Evolutionary conservation across 2,329 filamentous ascomycete genomes (phyloP).

Genomic region (Myriangium duriaei): DNA sequence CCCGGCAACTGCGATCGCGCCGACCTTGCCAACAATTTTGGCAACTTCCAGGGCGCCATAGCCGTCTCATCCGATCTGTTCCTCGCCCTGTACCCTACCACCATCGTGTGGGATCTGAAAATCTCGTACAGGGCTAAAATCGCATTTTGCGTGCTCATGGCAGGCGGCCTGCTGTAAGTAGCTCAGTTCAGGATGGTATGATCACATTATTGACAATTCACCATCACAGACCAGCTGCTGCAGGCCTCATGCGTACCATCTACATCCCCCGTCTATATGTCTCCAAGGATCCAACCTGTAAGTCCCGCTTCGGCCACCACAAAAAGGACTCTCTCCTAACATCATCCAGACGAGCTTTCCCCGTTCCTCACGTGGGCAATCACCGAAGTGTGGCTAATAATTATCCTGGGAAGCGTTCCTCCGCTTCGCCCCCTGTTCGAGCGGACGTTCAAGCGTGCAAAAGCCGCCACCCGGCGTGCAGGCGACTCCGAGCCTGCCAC

Average conservation of each 20-base stretch:
- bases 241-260: slow-evolving; percentile 7
- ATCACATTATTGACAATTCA: no score
- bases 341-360: background rate
- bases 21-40: slow-evolving; percentile 2
- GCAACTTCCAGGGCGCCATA: slow-evolving; percentile 5
- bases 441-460: background rate
- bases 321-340: no score
- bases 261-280: slow-evolving; percentile 7
- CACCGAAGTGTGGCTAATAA: background rate
- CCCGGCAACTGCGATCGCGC: background rate
- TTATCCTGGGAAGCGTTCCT: background rate
- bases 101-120: slow-evolving; percentile 4
- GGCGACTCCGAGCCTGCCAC: no score
- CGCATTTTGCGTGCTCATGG: slow-evolving; percentile 5
- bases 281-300: slow-evolving; percentile 5
- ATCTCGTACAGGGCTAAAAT: slow-evolving; percentile 1
- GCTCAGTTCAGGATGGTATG: background rate
- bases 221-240: slow-evolving; percentile 5
- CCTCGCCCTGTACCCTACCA: slow-evolving; percentile 6
- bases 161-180: slow-evolving; percentile 4
- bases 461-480: background rate
- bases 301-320: no score
- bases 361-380: background rate
- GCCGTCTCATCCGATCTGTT: slow-evolving; percentile 5
- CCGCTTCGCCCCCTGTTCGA: background rate